Base-by-base conservation (phyloP, 2,329 filamentous ascomycete genomes). In the Aspergillus hiratsukae region DNA sequence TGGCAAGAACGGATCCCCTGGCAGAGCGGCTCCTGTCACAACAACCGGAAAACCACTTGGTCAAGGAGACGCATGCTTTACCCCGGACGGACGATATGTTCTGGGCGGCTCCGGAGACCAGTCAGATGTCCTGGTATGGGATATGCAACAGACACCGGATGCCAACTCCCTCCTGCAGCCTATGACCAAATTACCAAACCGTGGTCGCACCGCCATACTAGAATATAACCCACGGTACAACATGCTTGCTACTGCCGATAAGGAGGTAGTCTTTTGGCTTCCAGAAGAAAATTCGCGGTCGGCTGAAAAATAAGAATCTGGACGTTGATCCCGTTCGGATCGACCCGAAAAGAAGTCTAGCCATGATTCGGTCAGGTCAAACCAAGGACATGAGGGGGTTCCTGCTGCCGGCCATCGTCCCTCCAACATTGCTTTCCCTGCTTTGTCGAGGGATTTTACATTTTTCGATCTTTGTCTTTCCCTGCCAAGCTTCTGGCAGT, bases 211-310 rank as follows among this genome's bases (percentile, higher is more conserved):
- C 52, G 88, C 88, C 0, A 82, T 96, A 11, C 80, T 96, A 45
- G 90, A 89, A 23, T 94, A 91, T 72, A 97, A 97, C 70, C 94
- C 92, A 27, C 83, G 92, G 51, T 94, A 88, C 74, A 97, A 97
- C 73, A 87, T 97, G 78, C 83, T 97, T 63, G 92, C 91, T 8
- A 94, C 88, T 48, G 94, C 91, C 3, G 92, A 97, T 66, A 88
- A 88, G 68, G 91, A 97, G 53, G 78, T 91, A 58, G 75, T 90
- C 21, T 90, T 92, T 65, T 92, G 89, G 88, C 73, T 90, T 37
- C 89, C 89, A 1, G 88, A 91, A 69, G 83, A 85, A 46, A 58
- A 59, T 41, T 60, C 66, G n/a, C 70, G 67, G 57, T 52, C 64
- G 6, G 58, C 69, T 2, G 71, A 75, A 40, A 72, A 74, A 61